Conservation (phyloP, 192 early-diverging fungal species). For the Coemansia guatemalensis region DNA sequence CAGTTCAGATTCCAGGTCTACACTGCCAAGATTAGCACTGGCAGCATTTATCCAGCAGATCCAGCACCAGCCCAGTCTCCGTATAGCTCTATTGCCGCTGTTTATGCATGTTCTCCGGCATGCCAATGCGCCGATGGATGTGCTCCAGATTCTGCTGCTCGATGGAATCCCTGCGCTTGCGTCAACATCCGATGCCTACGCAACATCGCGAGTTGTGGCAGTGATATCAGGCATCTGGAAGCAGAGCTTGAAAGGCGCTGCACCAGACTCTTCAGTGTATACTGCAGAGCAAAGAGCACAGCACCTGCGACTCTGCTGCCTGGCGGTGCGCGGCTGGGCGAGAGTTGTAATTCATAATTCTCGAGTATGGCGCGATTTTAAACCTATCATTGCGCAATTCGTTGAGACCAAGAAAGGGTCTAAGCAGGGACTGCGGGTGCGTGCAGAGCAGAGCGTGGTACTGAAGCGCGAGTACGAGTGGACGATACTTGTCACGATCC, state of each 20-base stretch:
- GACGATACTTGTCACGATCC: constrained; percentile 28
- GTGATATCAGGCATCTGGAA: constrained; percentile 23
- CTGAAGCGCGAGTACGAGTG: constrained; percentile 30
- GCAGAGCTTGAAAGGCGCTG: background rate
- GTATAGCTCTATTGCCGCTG: constrained; percentile 22
- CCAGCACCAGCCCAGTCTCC: constrained; percentile 1
- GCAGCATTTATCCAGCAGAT: constrained; percentile 10
- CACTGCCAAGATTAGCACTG: constrained; percentile 2
- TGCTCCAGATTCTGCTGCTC: constrained; percentile 15
- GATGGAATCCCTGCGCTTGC: constrained; percentile 20
- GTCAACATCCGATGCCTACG: constrained; percentile 21
- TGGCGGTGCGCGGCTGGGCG: constrained; percentile 33
- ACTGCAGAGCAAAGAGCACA: background rate
- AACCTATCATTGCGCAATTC: constrained; percentile 21
- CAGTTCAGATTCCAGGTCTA: background rate
- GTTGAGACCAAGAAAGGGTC: constrained; percentile 27
- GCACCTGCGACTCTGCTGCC: constrained; percentile 18
- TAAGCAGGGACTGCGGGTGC: background rate
- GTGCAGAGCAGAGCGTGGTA: background rate
- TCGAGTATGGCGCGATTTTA: constrained; percentile 39
- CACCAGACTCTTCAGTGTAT: background rate
- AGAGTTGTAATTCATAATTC: constrained; percentile 22
- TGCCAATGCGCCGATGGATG: constrained; percentile 6
- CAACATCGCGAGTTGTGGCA: constrained; percentile 27
- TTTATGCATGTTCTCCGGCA: constrained; percentile 20